Base-by-base conservation (phyloP, 371 early-diverging fungal species). In the Saksenaea vasiformis region DNA sequence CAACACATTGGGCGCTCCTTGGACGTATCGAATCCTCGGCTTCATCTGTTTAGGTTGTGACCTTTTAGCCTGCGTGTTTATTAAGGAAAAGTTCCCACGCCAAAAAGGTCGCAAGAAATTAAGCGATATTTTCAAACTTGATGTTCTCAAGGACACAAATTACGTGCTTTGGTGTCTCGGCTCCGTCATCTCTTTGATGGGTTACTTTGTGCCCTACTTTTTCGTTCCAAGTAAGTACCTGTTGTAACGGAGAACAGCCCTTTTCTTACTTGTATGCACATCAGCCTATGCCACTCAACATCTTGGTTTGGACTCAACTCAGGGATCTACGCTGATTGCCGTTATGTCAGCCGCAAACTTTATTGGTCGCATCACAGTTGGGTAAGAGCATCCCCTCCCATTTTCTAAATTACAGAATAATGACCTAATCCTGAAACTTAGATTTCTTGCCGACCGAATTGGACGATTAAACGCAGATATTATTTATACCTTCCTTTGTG, bases 131-230 rank as follows among this genome's bases (percentile, higher is more conserved):
- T 59, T 83, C 35, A 74, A 76, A 17, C 63, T 84, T 17, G 60
- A 68, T n/a, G 55, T 80, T 5, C 54, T 80, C 37, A 60, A 56
- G 31, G 77, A 78, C 34, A 43, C 61, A 15, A 71, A 72, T 54
- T 76, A 79, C 56, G 60, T 71, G 15, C 56, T 76, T 1, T 72
- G 79, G 64, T 70, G 69, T 31, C 54, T 58, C 10, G 74, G 72
- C 14, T 64, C 68, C 11, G 43, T 77, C 24, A 70, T 83, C n/a
- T 65, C 65, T 5, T 66, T 78, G 15, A 69, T 76, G 19, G 85
- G 72, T 7, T 85, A 83, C 54, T 82, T 82, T 51, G 70, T 82
- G 0, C 86, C 86, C 8, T 79, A 80, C 66, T 83, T 83, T 62
- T 77, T 59, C 44, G 43, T 86, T 28, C 80, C 85, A 35, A 54